Percentiles rank a stretch among this genome's conserved stretches.
Conservation (phyloP, 139 green algal genomes). For the Chlamydomonas sp. region DNA sequence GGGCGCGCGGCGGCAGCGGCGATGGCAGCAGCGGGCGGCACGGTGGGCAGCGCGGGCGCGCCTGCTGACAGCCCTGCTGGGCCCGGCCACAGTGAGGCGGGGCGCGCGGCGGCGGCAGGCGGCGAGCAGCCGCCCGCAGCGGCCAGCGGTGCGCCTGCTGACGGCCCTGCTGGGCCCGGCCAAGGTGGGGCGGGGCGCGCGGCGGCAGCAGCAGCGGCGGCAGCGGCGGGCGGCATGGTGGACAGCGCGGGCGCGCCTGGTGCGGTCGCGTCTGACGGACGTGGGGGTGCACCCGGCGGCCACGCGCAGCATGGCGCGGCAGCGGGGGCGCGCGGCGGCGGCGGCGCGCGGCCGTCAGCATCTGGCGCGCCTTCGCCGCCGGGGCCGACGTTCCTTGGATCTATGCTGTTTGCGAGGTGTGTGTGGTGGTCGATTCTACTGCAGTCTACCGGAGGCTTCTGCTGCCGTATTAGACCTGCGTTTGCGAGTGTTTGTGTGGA, state of each 20-base stretch:
- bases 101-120: too few species aligned
- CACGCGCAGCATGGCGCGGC: conserved; percentile 10
- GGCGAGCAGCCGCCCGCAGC: too few species aligned
- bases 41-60: not conserved
- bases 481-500: not conserved
- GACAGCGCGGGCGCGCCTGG: not conserved
- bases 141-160: not conserved
- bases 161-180: too few species aligned
- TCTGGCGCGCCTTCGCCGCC: not conserved
- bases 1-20: not conserved
- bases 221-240: not conserved
- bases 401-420: conserved; percentile 72
- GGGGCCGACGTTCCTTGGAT: conserved; percentile 57
- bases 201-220: not conserved
- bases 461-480: too few species aligned
- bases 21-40: not conserved
- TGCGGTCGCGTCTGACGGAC: not conserved
- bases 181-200: conserved; percentile 4
- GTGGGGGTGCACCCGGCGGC: not conserved
- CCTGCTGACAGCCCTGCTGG: too few species aligned
- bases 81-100: too few species aligned
- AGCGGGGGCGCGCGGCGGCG: not conserved
- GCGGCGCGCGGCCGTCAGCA: not conserved
- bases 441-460: too few species aligned
- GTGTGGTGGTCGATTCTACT: not conserved